Base-by-base conservation (phyloP, 371 early-diverging fungal genomes). In the Mucor velutinosus region DNA sequence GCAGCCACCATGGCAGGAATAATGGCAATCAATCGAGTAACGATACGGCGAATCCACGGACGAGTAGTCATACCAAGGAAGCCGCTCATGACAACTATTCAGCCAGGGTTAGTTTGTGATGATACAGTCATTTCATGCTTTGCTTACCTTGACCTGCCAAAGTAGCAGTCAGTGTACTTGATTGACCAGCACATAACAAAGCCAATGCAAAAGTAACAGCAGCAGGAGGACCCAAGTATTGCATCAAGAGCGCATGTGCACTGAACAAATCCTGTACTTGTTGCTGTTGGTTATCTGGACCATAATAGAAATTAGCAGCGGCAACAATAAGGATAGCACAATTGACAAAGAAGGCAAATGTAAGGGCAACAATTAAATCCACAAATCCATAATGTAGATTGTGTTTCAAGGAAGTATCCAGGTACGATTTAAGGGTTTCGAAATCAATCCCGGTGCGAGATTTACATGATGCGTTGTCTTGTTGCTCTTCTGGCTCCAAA, bases 161-260 rank as follows among this genome's bases (percentile, higher is more conserved):
- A 15, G 95, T 95, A 3, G 93, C 94, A 1, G 95, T 94, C 47
- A 95, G 76, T 12, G 94, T 93, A 25, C 90, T 88, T 5, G 86
- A 86, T 73, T 94, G 94, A 39, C 95, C 95, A 2, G 92, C 84
- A 67, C 88, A 80, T 61, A 95, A 72, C 56, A 95, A 74, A 6
- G 92, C 94, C 4, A 93, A 67, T 0, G 93, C 93, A 85, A 94
- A 95, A 7, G 89, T 61, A n/a, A 82, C 74, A 10, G 88, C 92
- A 0, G 93, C 91, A 3, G 86, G 81, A 6, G 74, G 77, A 3
- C 93, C 92, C 8, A 95, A 77, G 56, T 87, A 83, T 53, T 81
- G 70, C 7, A 72, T 67, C 51, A 95, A 63, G 6, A 93, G 77
- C 2, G 67, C 66, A 74, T 88, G 88, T 0, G 94, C 95, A 66